phyloP scores from a whole-genome alignment of 352 stramenopile species.

The Thraustochytrium sp. region DNA sequence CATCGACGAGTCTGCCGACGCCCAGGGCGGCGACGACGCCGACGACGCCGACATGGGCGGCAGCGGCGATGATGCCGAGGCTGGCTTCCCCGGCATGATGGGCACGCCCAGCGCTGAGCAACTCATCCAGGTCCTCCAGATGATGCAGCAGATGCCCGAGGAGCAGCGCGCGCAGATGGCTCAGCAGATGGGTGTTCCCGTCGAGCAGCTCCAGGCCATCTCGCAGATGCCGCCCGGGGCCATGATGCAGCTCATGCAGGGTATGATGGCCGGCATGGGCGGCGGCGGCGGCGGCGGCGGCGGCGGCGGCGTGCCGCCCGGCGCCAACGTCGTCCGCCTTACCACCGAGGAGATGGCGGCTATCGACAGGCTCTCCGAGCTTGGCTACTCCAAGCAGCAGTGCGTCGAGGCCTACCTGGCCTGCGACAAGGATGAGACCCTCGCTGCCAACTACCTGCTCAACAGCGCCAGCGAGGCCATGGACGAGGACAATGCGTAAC shows the following conservation, averaged over 20 bases:
- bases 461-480: conserved; percentile 59
- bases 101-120: background rate
- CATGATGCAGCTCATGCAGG: conserved; percentile 50
- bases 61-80: background rate
- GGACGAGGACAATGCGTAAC: conserved; percentile 35
- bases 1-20: background rate
- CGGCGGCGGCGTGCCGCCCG: conserved; percentile 49
- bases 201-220: conserved; percentile 64
- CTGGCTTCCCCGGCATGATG: background rate
- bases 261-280: background rate
- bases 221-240: conserved; percentile 70
- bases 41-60: background rate
- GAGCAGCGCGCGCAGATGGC: conserved; percentile 47
- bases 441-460: conserved; percentile 98
- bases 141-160: conserved; percentile 49
- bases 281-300: conserved; percentile 46
- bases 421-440: conserved; percentile 98
- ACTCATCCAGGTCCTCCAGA: background rate
- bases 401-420: conserved; percentile 94
- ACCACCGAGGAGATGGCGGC: conserved; percentile 43
- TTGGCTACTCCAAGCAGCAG: conserved; percentile 80
- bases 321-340: conserved; percentile 13
- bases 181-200: conserved; percentile 54
- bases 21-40: background rate
- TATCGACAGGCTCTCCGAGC: conserved; percentile 58